These are phyloP conservation scores for Hanseniaspora singularis DNA, from an alignment of 805 yeast genomes.

Conservation along the genomic window DNA sequence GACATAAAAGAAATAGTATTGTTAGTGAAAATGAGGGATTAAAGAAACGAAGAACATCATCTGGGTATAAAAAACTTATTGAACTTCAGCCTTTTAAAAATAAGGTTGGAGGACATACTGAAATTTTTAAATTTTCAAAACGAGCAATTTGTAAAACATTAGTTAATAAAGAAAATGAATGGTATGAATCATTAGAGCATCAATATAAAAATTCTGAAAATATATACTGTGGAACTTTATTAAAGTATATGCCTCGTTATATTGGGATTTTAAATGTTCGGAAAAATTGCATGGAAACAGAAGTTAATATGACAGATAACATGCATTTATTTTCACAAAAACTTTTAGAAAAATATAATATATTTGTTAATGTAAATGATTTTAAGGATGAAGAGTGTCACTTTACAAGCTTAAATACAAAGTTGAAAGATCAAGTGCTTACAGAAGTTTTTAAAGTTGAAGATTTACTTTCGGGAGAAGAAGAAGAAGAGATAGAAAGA, in stretches of 20 bases:
- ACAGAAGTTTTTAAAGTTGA: constrained; percentile 47
- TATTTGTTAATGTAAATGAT: constrained; percentile 4
- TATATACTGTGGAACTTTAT: constrained; percentile 53
- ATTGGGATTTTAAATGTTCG: constrained; percentile 91
- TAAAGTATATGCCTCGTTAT: constrained; percentile 82
- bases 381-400: constrained; percentile 28
- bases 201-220: constrained; percentile 1
- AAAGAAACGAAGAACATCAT: constrained; percentile 24
- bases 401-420: constrained; percentile 58
- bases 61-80: constrained; percentile 30
- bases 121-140: constrained; percentile 81
- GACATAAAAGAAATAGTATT: constrained; percentile 3
- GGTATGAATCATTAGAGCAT: constrained; percentile 85
- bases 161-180: constrained; percentile 75
- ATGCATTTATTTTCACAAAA: constrained; percentile 83
- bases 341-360: constrained; percentile 40
- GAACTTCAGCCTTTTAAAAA: constrained; percentile 84
- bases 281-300: constrained; percentile 40
- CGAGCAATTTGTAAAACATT: constrained; percentile 90
- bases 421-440: constrained; percentile 56
- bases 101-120: constrained; percentile 97
- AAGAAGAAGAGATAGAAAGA: neutral
- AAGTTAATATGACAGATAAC: constrained; percentile 85
- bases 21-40: constrained; percentile 17
- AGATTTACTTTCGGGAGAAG: too few relatives aligned